Conservation (phyloP, 495 filamentous ascomycete genomes). For the Aspergillus steynii region DNA sequence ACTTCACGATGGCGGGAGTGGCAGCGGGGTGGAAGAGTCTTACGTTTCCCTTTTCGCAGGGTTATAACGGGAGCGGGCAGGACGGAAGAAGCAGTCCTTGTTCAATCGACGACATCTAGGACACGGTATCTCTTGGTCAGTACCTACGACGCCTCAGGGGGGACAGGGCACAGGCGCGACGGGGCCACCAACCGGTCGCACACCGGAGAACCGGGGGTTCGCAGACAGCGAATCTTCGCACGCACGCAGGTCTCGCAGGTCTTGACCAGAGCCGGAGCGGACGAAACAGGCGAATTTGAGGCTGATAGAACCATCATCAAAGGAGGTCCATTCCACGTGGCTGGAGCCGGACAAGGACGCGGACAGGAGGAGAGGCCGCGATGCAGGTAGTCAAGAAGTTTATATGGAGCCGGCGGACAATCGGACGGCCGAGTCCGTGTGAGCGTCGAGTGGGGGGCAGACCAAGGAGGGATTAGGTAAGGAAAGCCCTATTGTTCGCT, state of each 20-base stretch:
- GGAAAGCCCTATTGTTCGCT: too few relatives aligned
- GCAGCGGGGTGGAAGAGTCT: background rate
- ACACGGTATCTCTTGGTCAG: background rate
- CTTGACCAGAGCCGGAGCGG: constrained; percentile 8
- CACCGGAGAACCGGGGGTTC: constrained; percentile 1
- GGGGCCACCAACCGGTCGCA: constrained; percentile 15
- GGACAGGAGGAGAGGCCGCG: background rate
- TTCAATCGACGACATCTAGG: constrained; percentile 17
- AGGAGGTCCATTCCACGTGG: background rate
- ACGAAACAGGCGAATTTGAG: background rate
- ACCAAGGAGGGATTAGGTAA: background rate
- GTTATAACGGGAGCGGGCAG: background rate
- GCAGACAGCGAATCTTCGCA: constrained; percentile 25
- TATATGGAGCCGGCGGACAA: background rate
- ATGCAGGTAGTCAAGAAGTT: background rate
- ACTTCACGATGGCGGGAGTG: background rate
- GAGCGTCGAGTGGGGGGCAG: background rate
- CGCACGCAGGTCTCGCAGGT: constrained; percentile 26
- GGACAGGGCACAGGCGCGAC: background rate
- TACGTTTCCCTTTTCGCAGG: background rate
- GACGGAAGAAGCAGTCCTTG: constrained; percentile 19
- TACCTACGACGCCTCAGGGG: background rate
- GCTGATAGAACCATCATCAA: background rate
- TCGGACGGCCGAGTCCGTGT: background rate
- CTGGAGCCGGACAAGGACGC: background rate